phyloP scores from a whole-genome alignment of 2,329 filamentous ascomycete species.

The Fusarium clavum region DNA sequence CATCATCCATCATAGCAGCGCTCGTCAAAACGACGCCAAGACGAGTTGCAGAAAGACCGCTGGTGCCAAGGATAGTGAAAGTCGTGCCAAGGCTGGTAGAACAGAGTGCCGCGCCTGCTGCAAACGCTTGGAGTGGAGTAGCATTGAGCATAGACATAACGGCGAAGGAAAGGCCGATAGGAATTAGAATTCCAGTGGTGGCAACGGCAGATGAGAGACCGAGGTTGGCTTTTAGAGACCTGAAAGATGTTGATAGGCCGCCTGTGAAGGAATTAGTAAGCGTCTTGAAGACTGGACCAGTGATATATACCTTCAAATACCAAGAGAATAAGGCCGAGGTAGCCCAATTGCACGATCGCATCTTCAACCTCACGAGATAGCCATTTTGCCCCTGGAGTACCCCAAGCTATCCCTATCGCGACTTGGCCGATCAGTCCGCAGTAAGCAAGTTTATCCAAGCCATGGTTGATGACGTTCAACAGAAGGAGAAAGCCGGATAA shows the following conservation, averaged over 20 bases:
- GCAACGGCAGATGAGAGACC: conserved; percentile 71
- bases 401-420: conserved; percentile 76
- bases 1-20: conserved; percentile 86
- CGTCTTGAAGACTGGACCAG: accelerated
- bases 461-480: conserved; percentile 68
- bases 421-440: conserved; percentile 80
- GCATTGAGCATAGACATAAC: conserved; percentile 63
- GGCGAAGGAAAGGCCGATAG: conserved; percentile 74
- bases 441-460: conserved; percentile 70
- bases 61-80: conserved; percentile 65
- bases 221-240: conserved; percentile 67
- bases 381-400: conserved; percentile 72
- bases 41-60: conserved; percentile 57
- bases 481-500: conserved; percentile 71
- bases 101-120: conserved; percentile 78
- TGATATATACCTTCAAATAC: conserved; percentile 71
- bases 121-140: conserved; percentile 72
- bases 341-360: conserved; percentile 73
- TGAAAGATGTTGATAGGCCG: conserved; percentile 59
- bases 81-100: conserved; percentile 80
- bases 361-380: conserved; percentile 64
- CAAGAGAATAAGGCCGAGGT: conserved; percentile 77
- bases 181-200: conserved; percentile 70
- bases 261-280: conserved; percentile 51
- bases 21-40: conserved; percentile 73